Evolutionary conservation across 768 basidiomycete species (phyloP).

Genomic region (Chalciporus sphaerocephalus): DNA sequence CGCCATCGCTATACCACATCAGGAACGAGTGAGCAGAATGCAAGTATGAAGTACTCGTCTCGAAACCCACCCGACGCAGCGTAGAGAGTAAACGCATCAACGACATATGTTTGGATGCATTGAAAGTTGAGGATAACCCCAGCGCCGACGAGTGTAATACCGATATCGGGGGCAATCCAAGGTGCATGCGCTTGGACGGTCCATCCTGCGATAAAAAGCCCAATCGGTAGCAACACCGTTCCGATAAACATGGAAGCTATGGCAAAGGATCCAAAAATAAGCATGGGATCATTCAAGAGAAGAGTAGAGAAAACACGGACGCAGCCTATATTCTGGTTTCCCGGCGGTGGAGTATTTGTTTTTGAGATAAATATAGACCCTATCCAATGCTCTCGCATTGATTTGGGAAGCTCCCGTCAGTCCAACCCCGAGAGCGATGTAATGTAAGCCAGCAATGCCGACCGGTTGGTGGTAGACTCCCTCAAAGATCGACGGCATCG

Average conservation of each 20-base stretch:
- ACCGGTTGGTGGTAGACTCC: constrained; percentile 48
- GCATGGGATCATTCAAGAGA: too few species aligned
- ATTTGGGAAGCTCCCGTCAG: constrained; percentile 47
- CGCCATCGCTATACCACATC: constrained; percentile 47
- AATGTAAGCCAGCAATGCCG: constrained; percentile 65
- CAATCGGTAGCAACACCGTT: constrained; percentile 57
- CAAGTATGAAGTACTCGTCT: not conserved
- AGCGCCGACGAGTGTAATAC: constrained; percentile 51
- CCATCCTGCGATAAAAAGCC: constrained; percentile 71
- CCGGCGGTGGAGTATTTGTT: constrained; percentile 51
- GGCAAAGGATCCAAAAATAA: too few species aligned
- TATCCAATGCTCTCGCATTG: constrained; percentile 56
- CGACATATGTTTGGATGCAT: constrained; percentile 60
- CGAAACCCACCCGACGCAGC: constrained; percentile 56
- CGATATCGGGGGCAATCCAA: constrained; percentile 72
- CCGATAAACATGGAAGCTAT: constrained; percentile 58
- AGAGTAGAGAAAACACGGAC: too few species aligned
- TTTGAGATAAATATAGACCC: constrained; percentile 47
- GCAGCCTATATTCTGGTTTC: constrained; percentile 51
- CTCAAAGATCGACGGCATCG: constrained; percentile 56
- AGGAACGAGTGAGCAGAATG: not conserved
- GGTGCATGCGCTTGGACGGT: constrained; percentile 49
- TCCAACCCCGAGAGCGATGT: constrained; percentile 67
- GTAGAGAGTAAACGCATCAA: constrained; percentile 62
- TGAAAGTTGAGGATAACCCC: constrained; percentile 61